Evolutionary conservation across 306 rosid species (phyloP).

Genomic region (Rosa persica): DNA sequence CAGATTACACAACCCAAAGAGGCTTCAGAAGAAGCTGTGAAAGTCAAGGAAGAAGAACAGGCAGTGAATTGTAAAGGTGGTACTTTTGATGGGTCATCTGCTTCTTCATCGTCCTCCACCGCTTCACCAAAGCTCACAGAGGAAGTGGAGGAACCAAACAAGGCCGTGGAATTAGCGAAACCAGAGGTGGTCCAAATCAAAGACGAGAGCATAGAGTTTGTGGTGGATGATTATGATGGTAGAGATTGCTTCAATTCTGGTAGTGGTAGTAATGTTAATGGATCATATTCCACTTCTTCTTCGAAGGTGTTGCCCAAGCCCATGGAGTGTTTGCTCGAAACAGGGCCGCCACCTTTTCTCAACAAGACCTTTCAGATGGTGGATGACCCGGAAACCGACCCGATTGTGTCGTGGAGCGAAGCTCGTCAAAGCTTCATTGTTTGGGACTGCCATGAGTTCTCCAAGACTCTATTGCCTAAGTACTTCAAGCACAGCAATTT

Average conservation of each 20-base stretch:
- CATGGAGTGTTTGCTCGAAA: constrained; percentile 67
- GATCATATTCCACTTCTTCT: constrained; percentile 33
- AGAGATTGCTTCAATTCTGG: not conserved
- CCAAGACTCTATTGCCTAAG: constrained; percentile 65
- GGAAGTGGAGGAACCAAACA: not conserved
- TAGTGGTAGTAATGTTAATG: constrained; percentile 11
- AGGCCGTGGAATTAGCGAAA: constrained; percentile 18
- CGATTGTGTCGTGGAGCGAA: constrained; percentile 77
- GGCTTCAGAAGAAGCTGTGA: not conserved
- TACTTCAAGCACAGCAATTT: constrained; percentile 84
- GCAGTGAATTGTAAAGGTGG: constrained; percentile 9
- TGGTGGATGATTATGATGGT: constrained; percentile 16
- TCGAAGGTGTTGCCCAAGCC: constrained; percentile 48
- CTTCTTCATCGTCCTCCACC: constrained; percentile 22
- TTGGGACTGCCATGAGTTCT: constrained; percentile 80
- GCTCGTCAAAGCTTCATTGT: constrained; percentile 67
- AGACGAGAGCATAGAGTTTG: constrained; percentile 34
- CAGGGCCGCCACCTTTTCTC: constrained; percentile 84
- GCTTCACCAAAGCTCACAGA: not conserved
- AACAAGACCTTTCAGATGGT: constrained; percentile 85
- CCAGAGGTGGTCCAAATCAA: constrained; percentile 32
- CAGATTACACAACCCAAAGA: constrained; percentile 12
- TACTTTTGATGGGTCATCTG: constrained; percentile 23
- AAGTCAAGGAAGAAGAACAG: constrained; percentile 10
- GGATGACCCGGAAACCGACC: constrained; percentile 75